Evolutionary conservation across 257 asterid species (phyloP), one percentile per base, ranked within the genome.

Genomic region (Solanum sejunctum): DNA sequence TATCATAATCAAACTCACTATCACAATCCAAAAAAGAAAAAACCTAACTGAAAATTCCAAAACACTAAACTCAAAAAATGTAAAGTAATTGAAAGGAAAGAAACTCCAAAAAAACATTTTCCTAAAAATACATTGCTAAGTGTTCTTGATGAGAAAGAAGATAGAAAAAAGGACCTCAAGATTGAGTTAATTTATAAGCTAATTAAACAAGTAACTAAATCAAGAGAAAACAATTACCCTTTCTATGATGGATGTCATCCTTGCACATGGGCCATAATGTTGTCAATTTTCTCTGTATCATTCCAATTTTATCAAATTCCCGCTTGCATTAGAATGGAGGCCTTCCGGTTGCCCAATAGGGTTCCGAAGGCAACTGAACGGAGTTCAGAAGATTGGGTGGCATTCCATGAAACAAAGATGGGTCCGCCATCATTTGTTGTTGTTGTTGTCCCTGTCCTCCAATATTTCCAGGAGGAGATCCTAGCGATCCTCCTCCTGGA

Each of bases 331-430:
- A 89, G 47, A 89, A 89, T 12, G 89, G 90, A 66, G 92, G 92
- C 6, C 92, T 88, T 11, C 90, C 92, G 2, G 89, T 87, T 21
- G 92, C 90, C 92, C 92, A 89, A 79, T 80, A 87, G 10, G 90
- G 83, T 32, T 87, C 92, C 28, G 32, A 67, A 12, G 92, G 92
- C 43, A 89, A 60, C 69, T 89, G 92, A 89, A 87, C 85, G 0
- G 92, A 87, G 84, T 89, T 89, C 16, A 89, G 87, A 11, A 89
- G 87, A 28, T 79, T 84, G 0, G 89, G 92, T 26, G 86, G 87
- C 92, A 89, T 87, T 32, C 84, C 88, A 87, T 87, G 89, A 71
- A 89, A 88, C 72, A 86, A 7, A 51, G 88, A 77, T 12, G 90
- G 89, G 54, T 89, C 92, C 15, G 82, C 88, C 67, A 86, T 70